Conservation (phyloP, 2,329 filamentous ascomycete genomes). For the Paraconiothyrium brasiliense region DNA sequence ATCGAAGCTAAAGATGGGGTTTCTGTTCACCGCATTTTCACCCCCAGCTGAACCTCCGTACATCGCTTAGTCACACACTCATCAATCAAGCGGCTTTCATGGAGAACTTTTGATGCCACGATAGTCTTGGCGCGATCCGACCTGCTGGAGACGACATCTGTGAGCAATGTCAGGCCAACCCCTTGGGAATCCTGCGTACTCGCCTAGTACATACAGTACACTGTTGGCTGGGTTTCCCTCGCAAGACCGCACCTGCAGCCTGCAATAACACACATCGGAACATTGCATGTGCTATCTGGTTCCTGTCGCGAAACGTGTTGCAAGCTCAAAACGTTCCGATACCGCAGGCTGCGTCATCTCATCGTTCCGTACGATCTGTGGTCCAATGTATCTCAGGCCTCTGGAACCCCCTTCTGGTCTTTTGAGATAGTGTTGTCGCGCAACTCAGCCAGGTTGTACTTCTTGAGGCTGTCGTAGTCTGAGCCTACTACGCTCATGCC, state of each 20-base stretch:
- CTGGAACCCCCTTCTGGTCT: conserved; percentile 2
- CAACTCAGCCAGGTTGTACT: conserved; percentile 80
- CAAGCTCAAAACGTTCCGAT: background rate
- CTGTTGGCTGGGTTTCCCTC: conserved; percentile 20
- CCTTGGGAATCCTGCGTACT: conserved; percentile 24
- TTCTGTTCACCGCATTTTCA: conserved; percentile 14
- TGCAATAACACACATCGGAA: conserved; percentile 28
- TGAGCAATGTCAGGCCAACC: conserved; percentile 28
- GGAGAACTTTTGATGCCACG: conserved; percentile 23
- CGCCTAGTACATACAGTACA: conserved; percentile 16
- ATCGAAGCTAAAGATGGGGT: conserved; percentile 29
- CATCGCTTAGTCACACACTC: conserved; percentile 26
- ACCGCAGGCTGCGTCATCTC: background rate
- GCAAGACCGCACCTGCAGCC: conserved; percentile 30
- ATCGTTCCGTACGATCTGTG: background rate
- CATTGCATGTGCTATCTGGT: conserved; percentile 24
- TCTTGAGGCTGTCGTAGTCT: conserved; percentile 78
- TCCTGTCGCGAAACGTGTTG: background rate
- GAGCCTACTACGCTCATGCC: conserved; percentile 81
- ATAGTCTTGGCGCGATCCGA: conserved; percentile 25
- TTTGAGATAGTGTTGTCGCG: conserved; percentile 59
- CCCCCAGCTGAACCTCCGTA: conserved; percentile 19
- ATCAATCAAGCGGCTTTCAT: conserved; percentile 21
- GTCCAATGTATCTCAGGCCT: conserved; percentile 14
- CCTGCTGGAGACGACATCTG: conserved; percentile 37